Percentiles rank a stretch among this genome's conserved stretches.
These are phyloP conservation scores for Globisporangium sylvaticum DNA, from an alignment of 352 stramenopile genomes.

Conservation along the genomic window DNA sequence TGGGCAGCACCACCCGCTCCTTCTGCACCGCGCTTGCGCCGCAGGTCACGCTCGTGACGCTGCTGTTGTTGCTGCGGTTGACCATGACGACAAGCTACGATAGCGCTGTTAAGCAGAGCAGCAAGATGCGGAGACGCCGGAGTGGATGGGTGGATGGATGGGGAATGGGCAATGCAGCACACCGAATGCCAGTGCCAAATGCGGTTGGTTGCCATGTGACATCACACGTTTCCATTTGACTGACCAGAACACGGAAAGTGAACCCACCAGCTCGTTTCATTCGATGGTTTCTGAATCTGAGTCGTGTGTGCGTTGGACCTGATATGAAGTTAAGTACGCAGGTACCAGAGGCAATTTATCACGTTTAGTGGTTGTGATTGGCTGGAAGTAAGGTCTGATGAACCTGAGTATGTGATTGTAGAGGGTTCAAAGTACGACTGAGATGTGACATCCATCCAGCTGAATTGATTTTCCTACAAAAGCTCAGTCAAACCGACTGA, in stretches of 20 bases:
- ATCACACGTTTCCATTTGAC: too few species aligned
- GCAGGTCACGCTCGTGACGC: background rate
- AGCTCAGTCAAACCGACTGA: background rate
- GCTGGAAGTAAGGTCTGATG: background rate
- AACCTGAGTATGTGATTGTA: background rate
- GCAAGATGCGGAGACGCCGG: too few species aligned
- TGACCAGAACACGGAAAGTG: too few species aligned
- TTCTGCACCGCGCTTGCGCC: background rate
- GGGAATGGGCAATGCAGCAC: too few species aligned
- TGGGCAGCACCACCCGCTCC: background rate
- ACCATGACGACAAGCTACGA: background rate
- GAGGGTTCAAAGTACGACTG: background rate
- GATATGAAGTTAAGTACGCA: background rate
- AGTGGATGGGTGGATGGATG: too few species aligned
- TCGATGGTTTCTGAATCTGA: too few species aligned
- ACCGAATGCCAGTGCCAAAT: too few species aligned
- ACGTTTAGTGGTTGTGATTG: background rate
- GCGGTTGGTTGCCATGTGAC: too few species aligned
- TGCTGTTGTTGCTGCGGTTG: background rate
- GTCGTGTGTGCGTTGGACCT: background rate
- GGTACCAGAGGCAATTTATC: background rate
- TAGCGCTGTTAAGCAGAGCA: too few species aligned
- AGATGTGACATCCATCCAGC: background rate
- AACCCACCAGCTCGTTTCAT: background rate
- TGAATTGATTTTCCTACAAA: background rate